phyloP scores from a whole-genome alignment of 345 rosid species.

The Kandelia obovata region DNA sequence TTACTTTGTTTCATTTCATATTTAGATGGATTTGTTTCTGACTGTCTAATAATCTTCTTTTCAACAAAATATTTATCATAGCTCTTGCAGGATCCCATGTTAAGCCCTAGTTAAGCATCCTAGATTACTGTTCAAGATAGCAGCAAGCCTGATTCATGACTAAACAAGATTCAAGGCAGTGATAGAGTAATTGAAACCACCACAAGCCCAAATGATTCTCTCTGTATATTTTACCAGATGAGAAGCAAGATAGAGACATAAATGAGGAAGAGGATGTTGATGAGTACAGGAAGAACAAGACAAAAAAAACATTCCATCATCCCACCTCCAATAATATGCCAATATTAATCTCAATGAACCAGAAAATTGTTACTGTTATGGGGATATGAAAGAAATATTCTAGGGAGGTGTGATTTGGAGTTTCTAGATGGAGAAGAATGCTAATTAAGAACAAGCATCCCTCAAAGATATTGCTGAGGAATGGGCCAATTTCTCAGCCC shows the following conservation, averaged over 20 bases:
- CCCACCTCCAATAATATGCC: not conserved
- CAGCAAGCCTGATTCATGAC: too few relatives aligned
- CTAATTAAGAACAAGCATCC: not conserved
- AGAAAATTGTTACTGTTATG: not conserved
- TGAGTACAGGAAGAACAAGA: too few relatives aligned
- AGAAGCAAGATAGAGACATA: too few relatives aligned
- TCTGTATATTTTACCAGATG: not conserved
- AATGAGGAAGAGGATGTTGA: too few relatives aligned
- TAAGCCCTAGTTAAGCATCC: too few relatives aligned
- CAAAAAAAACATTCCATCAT: not conserved
- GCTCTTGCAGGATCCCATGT: too few relatives aligned
- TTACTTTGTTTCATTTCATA: not conserved
- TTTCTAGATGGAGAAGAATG: too few relatives aligned
- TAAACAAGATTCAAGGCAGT: too few relatives aligned
- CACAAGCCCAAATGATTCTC: not conserved
- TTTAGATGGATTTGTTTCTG: not conserved
- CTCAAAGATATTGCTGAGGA: not conserved
- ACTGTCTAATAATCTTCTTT: not conserved
- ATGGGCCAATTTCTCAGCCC: not conserved
- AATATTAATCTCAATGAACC: not conserved
- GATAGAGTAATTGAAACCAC: too few relatives aligned
- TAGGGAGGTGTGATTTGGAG: too few relatives aligned
- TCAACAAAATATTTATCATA: not conserved
- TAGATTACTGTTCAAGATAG: too few relatives aligned
- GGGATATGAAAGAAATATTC: too few relatives aligned